Evolutionary conservation across 192 early-diverging fungal genomes (phyloP), one percentile per base, ranked within the genome.

Genomic region (Linnemannia elongata): DNA sequence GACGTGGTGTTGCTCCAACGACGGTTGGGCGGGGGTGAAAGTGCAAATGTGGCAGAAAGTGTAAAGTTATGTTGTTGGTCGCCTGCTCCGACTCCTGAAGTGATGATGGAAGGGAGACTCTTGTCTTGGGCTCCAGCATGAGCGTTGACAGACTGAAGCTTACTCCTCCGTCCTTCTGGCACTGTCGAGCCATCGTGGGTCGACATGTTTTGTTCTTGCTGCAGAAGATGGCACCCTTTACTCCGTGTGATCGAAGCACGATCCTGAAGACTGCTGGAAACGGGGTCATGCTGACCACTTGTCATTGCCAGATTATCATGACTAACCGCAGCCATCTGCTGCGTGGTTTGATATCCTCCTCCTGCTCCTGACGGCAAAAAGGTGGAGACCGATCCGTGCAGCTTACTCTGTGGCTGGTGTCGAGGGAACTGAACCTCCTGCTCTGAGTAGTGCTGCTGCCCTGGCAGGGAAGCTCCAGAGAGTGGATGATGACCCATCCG

Each of bases 391-490:
- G 81, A 83, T 13, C 73, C 82, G 3, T 76, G 54, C 2, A 45
- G 63, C 35, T 75, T 78, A 30, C 45, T 70, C n/a, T 85, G 78
- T 7, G 38, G 39, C 42, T 79, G 83, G 30, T 76, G 83, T 39
- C 76, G 83, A 33, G 78, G 72, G 57, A 78, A 74, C 49, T 68
- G 77, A 36, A n/a, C 39, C 6, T 80, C 78, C 1, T 71, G 30
- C 7, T 66, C 41, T 10, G 27, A 22, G 1, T 60, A 36, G 41
- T 76, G 81, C 24, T 72, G 39, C 33, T 60, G 81, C 47, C 17
- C 30, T n/a, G 57, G 55, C 75, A 47, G 4, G 8, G 66, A 13
- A 22, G 35, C n/a, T 1, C 24, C 55, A 24, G 55, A 6, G 4
- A 63, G 47, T 10, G 78, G 47, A 30, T 80, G 42, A 24, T 70